Evolutionary conservation across 345 rosid species (phyloP).

Genomic region (Arabidopsis suecica): DNA sequence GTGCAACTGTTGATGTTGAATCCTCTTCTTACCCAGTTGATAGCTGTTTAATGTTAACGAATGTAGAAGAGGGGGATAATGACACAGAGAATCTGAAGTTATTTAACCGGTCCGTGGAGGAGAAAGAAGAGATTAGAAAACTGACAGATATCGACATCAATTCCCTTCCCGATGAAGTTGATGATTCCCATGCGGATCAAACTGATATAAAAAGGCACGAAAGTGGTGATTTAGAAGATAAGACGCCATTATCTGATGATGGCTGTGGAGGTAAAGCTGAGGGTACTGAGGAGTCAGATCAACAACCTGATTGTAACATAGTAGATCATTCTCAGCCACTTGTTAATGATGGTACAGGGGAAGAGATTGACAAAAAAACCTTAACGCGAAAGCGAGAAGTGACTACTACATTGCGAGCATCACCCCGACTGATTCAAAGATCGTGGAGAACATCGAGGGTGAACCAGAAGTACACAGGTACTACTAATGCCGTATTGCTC

Average conservation of each 20-base stretch:
- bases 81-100: slow-evolving; percentile 23
- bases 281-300: slow-evolving; percentile 15
- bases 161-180: slow-evolving; percentile 12
- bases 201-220: slow-evolving; percentile 19
- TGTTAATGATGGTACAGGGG: slow-evolving; percentile 21
- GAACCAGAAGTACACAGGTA: slow-evolving; percentile 24
- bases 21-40: slow-evolving; percentile 38
- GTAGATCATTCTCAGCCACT: background rate
- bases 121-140: slow-evolving; percentile 24
- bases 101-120: background rate
- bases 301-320: slow-evolving; percentile 3
- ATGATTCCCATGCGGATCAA: slow-evolving; percentile 24
- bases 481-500: slow-evolving; percentile 25
- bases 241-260: background rate
- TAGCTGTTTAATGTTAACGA: slow-evolving; percentile 33
- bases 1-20: slow-evolving; percentile 45
- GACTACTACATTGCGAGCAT: slow-evolving; percentile 29
- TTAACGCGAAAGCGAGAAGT: slow-evolving; percentile 21
- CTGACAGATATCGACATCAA: slow-evolving; percentile 4
- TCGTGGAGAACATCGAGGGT: slow-evolving; percentile 31
- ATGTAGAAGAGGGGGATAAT: slow-evolving; percentile 1
- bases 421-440: slow-evolving; percentile 32
- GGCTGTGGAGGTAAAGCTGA: background rate
- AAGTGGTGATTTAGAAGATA: slow-evolving; percentile 16
- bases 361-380: slow-evolving; percentile 18